Conservation (phyloP, 2,329 filamentous ascomycete species). For the Bipolaris sorokiniana region DNA sequence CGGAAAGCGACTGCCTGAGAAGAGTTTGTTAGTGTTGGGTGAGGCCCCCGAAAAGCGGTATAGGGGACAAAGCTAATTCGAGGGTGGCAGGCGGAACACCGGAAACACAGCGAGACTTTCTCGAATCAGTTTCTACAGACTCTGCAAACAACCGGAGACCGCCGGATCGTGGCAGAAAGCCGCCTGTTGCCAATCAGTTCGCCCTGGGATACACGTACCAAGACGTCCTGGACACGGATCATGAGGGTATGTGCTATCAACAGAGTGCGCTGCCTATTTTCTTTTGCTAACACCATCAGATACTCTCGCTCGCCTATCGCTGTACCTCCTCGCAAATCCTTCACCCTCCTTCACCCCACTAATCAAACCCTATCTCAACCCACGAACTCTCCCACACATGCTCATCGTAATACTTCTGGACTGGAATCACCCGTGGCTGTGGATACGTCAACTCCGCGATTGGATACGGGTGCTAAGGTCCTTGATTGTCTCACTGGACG, state of each 20-base stretch:
- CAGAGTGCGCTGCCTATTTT: neutral
- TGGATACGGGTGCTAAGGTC: constrained; percentile 87
- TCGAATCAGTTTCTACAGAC: constrained; percentile 60
- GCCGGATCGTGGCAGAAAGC: constrained; percentile 60
- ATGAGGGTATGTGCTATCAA: constrained; percentile 71
- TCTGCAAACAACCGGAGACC: constrained; percentile 55
- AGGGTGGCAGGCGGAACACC: constrained; percentile 71
- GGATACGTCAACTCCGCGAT: constrained; percentile 84
- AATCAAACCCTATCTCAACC: constrained; percentile 81
- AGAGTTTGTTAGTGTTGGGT: constrained; percentile 88
- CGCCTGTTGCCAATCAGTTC: constrained; percentile 88
- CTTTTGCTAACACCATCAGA: constrained; percentile 59
- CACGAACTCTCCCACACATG: constrained; percentile 82
- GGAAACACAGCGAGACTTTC: constrained; percentile 82
- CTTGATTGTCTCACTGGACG: constrained; percentile 74
- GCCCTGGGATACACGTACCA: constrained; percentile 94
- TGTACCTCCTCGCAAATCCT: constrained; percentile 86
- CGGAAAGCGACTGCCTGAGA: constrained; percentile 87
- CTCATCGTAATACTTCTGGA: constrained; percentile 89
- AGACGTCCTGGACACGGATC: constrained; percentile 90
- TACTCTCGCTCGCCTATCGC: constrained; percentile 84
- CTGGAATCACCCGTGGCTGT: constrained; percentile 92
- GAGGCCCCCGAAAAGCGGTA: constrained; percentile 38
- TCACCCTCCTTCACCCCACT: constrained; percentile 82
- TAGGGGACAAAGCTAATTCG: constrained; percentile 28